Base-by-base conservation (phyloP, 1,139 yeast genomes). In the Geotrichum phurueaensis region DNA sequence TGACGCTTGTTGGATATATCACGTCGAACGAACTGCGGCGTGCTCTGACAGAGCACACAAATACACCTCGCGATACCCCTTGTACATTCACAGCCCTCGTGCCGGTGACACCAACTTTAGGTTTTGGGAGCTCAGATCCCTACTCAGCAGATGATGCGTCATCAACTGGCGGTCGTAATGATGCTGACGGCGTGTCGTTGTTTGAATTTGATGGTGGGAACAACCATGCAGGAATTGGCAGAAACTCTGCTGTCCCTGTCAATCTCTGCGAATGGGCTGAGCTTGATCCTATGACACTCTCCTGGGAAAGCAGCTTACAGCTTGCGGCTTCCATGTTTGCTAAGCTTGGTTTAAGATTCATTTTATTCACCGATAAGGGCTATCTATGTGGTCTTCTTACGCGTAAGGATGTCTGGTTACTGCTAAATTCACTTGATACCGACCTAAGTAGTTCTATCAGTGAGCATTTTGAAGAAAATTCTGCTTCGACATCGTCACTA, bases 341-440 rank as follows among this genome's bases (percentile, higher is more conserved):
- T 50, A 79, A 80, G 62, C 67, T 84, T 51, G 87, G 87, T 0
- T 81, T 85, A 10, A 69, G 84, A 27, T 78, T 76, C 62, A 75
- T 83, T 51, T 68, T 83, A 25, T 76, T 84, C 3, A 82, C 82
- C 13, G 89, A 90, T 51, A 64, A 64, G 50, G 74, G 74, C 27
- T 63, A 65, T 20, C 60, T 71, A 22, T 62, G 62, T 13, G 96
- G 96, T 0, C 66, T 86, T n/a, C 74, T 88, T 1, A 86, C 95
- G 0, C 78, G 86, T 66, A 86, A 86, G 67, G 94, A 87, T 68
- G 76, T 87, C 3, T 75, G 88, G 66, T 75, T 84, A 53, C 83
- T 83, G 49, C 60, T 71, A 43, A 66, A 65, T 27, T 60, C 66
- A 45, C 49, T 62, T 25, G 65, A 58, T 43, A 56, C 58, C 15